A percentile compares a stretch with the other conserved stretches of the same genome.
Conservation (phyloP, 371 early-diverging fungal genomes). For the Lichtheimia hyalospora region DNA sequence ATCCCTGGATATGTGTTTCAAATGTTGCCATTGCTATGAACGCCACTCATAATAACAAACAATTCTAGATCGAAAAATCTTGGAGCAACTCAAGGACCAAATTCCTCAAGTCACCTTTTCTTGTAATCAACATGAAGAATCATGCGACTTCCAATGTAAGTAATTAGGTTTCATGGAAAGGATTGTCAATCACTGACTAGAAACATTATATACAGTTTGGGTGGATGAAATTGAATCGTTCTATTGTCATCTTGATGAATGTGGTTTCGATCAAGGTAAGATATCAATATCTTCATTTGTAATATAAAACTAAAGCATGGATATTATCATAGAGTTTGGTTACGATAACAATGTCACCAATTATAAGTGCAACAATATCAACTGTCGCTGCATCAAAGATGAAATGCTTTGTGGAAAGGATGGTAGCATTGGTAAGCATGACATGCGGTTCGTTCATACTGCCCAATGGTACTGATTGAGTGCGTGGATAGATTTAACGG, state of each 20-base stretch:
- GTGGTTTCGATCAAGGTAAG: conserved; percentile 58
- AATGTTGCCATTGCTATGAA: neutral
- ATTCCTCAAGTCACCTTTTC: conserved; percentile 73
- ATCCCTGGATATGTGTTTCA: neutral
- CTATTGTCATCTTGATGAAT: conserved; percentile 71
- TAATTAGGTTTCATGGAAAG: neutral
- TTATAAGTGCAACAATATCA: conserved; percentile 65
- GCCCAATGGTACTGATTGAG: neutral
- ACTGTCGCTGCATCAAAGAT: conserved; percentile 73
- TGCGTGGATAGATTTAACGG: conserved; percentile 56
- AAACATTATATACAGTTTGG: conserved; percentile 55
- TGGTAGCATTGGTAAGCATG: conserved; percentile 61
- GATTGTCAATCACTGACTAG: neutral
- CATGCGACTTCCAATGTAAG: conserved; percentile 72
- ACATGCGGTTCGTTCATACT: neutral
- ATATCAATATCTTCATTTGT: neutral
- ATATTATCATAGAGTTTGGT: conserved; percentile 30
- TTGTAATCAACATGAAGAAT: conserved; percentile 51
- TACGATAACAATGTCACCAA: conserved; percentile 53
- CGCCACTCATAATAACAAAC: neutral
- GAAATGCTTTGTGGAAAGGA: conserved; percentile 80
- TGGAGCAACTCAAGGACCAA: conserved; percentile 60
- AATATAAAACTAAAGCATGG: neutral
- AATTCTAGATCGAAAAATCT: conserved; percentile 55
- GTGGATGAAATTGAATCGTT: conserved; percentile 76